Conservation (phyloP, 139 green algal genomes). For the Coccomyxa sp. region DNA sequence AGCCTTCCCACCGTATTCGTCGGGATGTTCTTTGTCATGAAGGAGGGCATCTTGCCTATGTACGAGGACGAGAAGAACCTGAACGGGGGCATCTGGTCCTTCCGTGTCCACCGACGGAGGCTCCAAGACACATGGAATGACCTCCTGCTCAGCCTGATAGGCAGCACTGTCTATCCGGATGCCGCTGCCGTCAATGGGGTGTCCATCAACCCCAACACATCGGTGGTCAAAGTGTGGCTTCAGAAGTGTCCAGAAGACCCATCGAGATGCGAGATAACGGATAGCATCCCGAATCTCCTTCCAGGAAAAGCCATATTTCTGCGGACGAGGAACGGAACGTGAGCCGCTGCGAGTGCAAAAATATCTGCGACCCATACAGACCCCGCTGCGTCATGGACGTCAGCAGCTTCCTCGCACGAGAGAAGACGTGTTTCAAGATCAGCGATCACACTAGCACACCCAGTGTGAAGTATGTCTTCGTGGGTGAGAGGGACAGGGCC, state of each 20-base stretch:
- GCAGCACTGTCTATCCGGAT: slow-evolving; percentile 1
- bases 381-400: not conserved
- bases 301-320: not conserved
- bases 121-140: not conserved
- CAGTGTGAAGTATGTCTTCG: slow-evolving; percentile 1
- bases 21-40: not conserved
- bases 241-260: not conserved
- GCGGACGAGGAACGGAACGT: not conserved
- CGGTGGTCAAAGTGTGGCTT: not conserved
- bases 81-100: not conserved
- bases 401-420: not conserved
- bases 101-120: not conserved
- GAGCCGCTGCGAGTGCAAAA: not conserved
- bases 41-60: not conserved
- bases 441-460: not conserved
- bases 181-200: not conserved
- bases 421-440: slow-evolving; percentile 1
- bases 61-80: not conserved
- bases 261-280: not conserved
- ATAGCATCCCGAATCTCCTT: not conserved
- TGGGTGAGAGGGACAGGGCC: not conserved
- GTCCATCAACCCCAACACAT: slow-evolving; percentile 6
- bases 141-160: not conserved
- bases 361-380: slow-evolving; percentile 1
- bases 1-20: not conserved